These are phyloP conservation scores for Cystofilobasidium capitatum DNA, from an alignment of 768 basidiomycete genomes.

Conservation along the genomic window DNA sequence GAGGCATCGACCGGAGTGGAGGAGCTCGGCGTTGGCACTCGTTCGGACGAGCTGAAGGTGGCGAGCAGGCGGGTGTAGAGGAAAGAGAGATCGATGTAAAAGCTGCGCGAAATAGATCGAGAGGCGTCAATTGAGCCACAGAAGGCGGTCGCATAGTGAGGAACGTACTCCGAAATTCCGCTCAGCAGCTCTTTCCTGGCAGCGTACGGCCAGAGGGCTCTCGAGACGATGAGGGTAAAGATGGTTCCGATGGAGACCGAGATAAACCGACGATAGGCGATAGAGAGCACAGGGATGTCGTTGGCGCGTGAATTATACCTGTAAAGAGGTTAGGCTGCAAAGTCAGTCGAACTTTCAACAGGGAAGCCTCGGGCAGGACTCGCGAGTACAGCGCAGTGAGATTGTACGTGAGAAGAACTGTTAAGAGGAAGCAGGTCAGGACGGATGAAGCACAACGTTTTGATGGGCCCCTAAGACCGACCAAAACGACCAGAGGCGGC, in stretches of 20 bases:
- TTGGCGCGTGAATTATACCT: constrained; percentile 71
- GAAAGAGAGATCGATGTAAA: constrained; percentile 88
- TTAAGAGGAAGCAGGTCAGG: not conserved
- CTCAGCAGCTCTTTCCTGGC: constrained; percentile 72
- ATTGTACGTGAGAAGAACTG: constrained; percentile 24
- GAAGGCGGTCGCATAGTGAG: not conserved
- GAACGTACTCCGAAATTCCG: constrained; percentile 70
- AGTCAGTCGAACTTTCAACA: not conserved
- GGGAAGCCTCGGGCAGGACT: not conserved
- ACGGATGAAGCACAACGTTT: no score
- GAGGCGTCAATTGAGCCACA: not conserved
- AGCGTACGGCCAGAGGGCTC: constrained; percentile 93
- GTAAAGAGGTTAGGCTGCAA: not conserved
- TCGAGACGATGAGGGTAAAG: constrained; percentile 78
- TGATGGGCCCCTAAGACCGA: not conserved
- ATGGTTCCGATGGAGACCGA: constrained; percentile 77
- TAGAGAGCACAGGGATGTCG: constrained; percentile 53
- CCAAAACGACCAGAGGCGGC: constrained; percentile 65
- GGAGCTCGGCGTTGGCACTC: constrained; percentile 19
- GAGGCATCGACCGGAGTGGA: not conserved
- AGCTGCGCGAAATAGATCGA: constrained; percentile 45
- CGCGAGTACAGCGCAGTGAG: constrained; percentile 27
- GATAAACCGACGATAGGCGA: constrained; percentile 67
- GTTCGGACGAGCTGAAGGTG: constrained; percentile 55
- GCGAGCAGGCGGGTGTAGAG: constrained; percentile 85